phyloP scores from a whole-genome alignment of 305 asterid genomes.

The Striga hermonthica region DNA sequence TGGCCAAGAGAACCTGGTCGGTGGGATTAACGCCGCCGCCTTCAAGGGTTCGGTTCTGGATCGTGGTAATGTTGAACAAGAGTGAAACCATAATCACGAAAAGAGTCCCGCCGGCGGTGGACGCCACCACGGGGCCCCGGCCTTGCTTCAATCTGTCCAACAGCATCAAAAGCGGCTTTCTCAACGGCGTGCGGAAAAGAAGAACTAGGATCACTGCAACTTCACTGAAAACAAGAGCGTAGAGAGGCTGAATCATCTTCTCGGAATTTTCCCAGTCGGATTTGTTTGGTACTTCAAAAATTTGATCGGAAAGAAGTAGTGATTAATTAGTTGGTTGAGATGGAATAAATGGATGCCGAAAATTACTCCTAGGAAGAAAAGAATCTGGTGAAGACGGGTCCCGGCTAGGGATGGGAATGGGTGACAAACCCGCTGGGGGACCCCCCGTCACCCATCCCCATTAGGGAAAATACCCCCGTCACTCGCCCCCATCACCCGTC shows the following conservation, averaged over 20 bases:
- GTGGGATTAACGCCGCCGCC: conserved; percentile 54
- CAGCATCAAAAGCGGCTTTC: conserved; percentile 49
- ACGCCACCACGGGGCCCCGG: conserved; percentile 60
- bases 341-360: too few relatives aligned
- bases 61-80: conserved; percentile 41
- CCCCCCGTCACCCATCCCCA: too few relatives aligned
- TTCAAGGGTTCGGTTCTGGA: conserved; percentile 47
- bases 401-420: too few relatives aligned
- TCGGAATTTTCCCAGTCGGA: background rate
- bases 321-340: too few relatives aligned
- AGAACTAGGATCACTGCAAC: conserved; percentile 51
- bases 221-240: conserved; percentile 53
- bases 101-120: conserved; percentile 69
- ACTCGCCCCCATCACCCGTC: too few relatives aligned
- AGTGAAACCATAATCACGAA: conserved; percentile 54
- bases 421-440: too few relatives aligned
- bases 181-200: conserved; percentile 66
- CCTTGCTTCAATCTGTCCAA: conserved; percentile 71
- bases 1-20: conserved; percentile 69
- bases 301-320: background rate
- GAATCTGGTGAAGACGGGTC: too few relatives aligned
- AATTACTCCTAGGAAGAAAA: too few relatives aligned
- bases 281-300: too few relatives aligned
- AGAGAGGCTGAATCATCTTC: conserved; percentile 69
- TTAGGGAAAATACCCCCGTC: too few relatives aligned